A percentile compares a stretch with the other conserved stretches of the same genome.
phyloP scores from a whole-genome alignment of 2,329 filamentous ascomycete genomes.

The Amylocarpus encephaloides region DNA sequence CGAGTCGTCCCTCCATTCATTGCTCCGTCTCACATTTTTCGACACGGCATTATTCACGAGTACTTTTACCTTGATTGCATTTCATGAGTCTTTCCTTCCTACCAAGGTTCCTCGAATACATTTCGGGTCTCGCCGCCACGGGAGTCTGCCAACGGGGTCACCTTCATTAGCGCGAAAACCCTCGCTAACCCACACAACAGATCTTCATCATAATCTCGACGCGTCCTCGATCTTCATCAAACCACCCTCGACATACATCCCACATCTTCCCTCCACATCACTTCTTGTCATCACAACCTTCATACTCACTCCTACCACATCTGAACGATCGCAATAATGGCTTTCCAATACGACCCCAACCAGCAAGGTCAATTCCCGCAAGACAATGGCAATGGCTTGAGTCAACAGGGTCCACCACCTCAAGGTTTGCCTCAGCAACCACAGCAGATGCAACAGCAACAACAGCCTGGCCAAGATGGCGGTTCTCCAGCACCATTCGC shows the following conservation, averaged over 20 bases:
- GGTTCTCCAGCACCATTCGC: constrained; percentile 45
- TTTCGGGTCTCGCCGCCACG: no score
- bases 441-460: constrained; percentile 16
- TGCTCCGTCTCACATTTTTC: no score
- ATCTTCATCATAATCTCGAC: constrained; percentile 2
- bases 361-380: constrained; percentile 50
- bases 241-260: neutral
- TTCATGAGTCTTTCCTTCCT: no score
- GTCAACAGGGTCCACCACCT: constrained; percentile 38
- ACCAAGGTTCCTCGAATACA: no score
- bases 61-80: no score
- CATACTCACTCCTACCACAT: constrained; percentile 1
- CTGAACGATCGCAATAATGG: constrained; percentile 42
- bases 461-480: constrained; percentile 56
- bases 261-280: constrained; percentile 1
- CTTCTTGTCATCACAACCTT: neutral
- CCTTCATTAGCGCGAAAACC: neutral
- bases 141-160: no score
- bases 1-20: no score
- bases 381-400: constrained; percentile 36
- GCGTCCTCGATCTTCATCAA: constrained; percentile 6
- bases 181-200: constrained; percentile 1
- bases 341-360: constrained; percentile 59
- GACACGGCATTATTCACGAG: no score
- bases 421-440: constrained; percentile 35